Evolutionary conservation across 2,329 filamentous ascomycete species (phyloP), one percentile per base, ranked within the genome.

Genomic region (Aspergillus sp.): DNA sequence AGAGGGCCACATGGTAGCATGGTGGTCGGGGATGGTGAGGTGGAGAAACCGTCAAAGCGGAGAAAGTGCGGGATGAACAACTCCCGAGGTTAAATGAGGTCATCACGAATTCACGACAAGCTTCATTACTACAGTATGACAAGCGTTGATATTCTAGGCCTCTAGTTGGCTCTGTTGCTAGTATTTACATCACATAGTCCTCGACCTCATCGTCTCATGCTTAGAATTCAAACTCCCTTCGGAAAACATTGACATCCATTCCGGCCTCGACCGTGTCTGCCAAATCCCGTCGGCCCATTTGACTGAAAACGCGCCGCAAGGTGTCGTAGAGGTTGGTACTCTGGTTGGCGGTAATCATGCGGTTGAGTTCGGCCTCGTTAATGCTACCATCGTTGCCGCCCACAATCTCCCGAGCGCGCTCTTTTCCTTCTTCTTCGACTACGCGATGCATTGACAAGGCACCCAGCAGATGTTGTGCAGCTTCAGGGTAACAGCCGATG

Each of bases 291-390:
- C 95, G 81, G 2, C 90, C 90, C 95, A 99, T 98, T 78, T 96
- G 91, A 9, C 88, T 93, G 76, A 99, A 98, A n/a, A 98, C 95
- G 59, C 96, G 82, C 61, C 93, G 81, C 61, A 99, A 79, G 12
- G 96, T 99, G 74, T 99, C 96, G 75, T 96, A 96, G 58, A 99
- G 79, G 69, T 97, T 99, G 50, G 93, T 97, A 80, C 91, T 96
- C 73, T 96, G 88, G 77, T 99, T 99, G 80, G 98, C 93, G 49
- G 89, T 89, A 55, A 96, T 89, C 87, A 96, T 92, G 60, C 89
- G 84, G 70, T 96, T 90, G 19, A 97, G 81, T 64, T 90, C 87
- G 56, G 85, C 86, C 68, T 97, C 92, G 23, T 78, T 79, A 3
- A 87, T 61, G 4, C 66, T 79, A 39, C 75, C 77, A 43, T 78